Evolutionary conservation across 768 basidiomycete genomes (phyloP).

Genomic region (Daedaleopsis nitida): DNA sequence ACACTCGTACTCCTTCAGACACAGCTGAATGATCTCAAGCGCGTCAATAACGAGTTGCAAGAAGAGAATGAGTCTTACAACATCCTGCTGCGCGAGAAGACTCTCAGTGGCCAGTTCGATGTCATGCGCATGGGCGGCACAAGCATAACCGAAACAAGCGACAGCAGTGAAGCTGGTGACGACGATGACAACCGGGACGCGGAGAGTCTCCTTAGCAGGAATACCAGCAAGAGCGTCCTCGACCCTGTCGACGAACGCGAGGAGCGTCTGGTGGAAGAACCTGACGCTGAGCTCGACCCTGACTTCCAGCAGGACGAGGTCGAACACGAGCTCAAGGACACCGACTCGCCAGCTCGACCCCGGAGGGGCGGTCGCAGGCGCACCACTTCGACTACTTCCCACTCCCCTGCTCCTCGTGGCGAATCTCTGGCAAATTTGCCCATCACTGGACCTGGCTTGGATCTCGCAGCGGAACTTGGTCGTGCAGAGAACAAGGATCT

Average conservation of each 20-base stretch:
- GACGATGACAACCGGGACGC: conserved; percentile 34
- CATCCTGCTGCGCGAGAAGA: conserved; percentile 89
- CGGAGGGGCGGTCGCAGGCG: conserved; percentile 20
- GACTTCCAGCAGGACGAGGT: conserved; percentile 37
- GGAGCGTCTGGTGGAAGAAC: conserved; percentile 52
- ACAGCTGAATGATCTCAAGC: conserved; percentile 84
- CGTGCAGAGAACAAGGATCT: conserved; percentile 90
- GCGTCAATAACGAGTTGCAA: conserved; percentile 84
- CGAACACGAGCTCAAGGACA: conserved; percentile 6
- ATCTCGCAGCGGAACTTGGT: conserved; percentile 89
- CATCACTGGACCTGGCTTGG: conserved; percentile 86
- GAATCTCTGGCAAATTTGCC: conserved; percentile 87
- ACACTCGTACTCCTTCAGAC: conserved; percentile 83
- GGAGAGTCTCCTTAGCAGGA: conserved; percentile 54
- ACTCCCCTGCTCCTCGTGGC: conserved; percentile 54
- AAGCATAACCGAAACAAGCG: conserved; percentile 51
- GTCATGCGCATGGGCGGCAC: conserved; percentile 48
- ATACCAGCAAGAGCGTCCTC: conserved; percentile 57
- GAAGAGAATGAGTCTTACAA: conserved; percentile 98
- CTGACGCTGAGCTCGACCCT: conserved; percentile 41
- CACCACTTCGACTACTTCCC: conserved; percentile 36
- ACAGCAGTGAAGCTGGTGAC: conserved; percentile 27
- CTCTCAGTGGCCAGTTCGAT: conserved; percentile 86
- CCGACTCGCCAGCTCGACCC: conserved; percentile 10
- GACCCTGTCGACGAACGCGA: conserved; percentile 44